Percentiles rank a stretch among this genome's conserved stretches.
phyloP scores from a whole-genome alignment of 2,329 filamentous ascomycete species.

The Diaporthe sp. region DNA sequence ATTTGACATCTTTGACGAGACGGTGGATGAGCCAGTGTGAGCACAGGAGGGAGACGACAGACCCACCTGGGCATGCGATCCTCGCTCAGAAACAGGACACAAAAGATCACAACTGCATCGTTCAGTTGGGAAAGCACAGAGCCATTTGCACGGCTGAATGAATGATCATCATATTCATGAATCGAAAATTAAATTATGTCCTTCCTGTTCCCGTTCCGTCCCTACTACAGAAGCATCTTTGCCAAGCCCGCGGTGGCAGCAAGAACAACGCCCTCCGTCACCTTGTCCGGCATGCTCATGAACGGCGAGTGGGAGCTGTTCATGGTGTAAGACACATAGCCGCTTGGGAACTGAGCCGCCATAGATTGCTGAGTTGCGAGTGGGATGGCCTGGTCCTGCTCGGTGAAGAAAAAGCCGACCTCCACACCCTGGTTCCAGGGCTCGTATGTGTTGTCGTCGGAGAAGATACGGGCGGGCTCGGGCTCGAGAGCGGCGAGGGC shows the following conservation, averaged over 20 bases:
- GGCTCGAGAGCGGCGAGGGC: conserved; percentile 30
- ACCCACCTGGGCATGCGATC: background rate
- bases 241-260: conserved; percentile 18
- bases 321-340: conserved; percentile 33
- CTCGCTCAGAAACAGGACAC: background rate
- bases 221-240: background rate
- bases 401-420: conserved; percentile 37
- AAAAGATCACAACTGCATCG: background rate
- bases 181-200: background rate
- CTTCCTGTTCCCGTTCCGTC: background rate
- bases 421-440: conserved; percentile 38
- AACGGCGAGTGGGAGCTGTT: conserved; percentile 36
- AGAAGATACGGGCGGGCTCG: conserved; percentile 32
- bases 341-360: conserved; percentile 31
- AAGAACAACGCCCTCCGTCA: conserved; percentile 25
- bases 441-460: conserved; percentile 35
- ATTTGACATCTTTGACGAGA: background rate
- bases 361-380: conserved; percentile 30
- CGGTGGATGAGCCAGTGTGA: background rate
- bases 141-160: background rate
- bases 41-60: background rate
- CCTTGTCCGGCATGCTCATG: conserved; percentile 33
- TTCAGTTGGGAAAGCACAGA: rapidly evolving
- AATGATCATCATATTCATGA: background rate
- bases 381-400: conserved; percentile 37